Evolutionary conservation across 2,329 filamentous ascomycete species (phyloP).

Genomic region (Trematosphaeria pertusa): DNA sequence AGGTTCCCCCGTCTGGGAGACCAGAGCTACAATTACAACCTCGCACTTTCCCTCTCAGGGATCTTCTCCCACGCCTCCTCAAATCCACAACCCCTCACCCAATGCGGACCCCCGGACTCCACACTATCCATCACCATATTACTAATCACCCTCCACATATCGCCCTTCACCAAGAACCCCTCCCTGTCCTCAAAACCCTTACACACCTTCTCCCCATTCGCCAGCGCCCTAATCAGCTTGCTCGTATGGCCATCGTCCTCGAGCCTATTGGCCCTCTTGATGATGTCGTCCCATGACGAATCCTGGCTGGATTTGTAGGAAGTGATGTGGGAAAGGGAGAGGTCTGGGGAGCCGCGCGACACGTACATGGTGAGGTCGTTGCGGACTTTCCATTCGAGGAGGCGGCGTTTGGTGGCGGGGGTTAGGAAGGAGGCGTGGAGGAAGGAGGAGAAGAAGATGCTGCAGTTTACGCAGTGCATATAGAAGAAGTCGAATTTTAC

Average conservation of each 20-base stretch:
- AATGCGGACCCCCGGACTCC: conserved; percentile 60
- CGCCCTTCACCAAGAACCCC: conserved; percentile 58
- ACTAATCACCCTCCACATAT: conserved; percentile 66
- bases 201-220: conserved; percentile 65
- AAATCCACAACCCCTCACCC: conserved; percentile 70
- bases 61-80: conserved; percentile 68
- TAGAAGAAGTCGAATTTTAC: conserved; percentile 81
- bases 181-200: conserved; percentile 54
- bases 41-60: conserved; percentile 32
- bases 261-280: conserved; percentile 54
- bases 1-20: too few relatives aligned
- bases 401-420: conserved; percentile 65
- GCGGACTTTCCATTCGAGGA: conserved; percentile 84
- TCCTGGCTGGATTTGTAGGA: conserved; percentile 62
- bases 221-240: conserved; percentile 76
- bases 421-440: conserved; percentile 65
- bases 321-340: conserved; percentile 66
- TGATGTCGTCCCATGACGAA: conserved; percentile 52
- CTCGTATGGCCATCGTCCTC: conserved; percentile 82
- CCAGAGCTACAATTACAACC: conserved; percentile 22
- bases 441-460: conserved; percentile 75
- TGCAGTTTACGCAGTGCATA: conserved; percentile 79
- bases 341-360: conserved; percentile 67
- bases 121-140: conserved; percentile 70
- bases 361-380: conserved; percentile 77